Evolutionary conservation across 2,329 filamentous ascomycete genomes (phyloP), one percentile per base, ranked within the genome.

Genomic region (Fusarium heterosporum): DNA sequence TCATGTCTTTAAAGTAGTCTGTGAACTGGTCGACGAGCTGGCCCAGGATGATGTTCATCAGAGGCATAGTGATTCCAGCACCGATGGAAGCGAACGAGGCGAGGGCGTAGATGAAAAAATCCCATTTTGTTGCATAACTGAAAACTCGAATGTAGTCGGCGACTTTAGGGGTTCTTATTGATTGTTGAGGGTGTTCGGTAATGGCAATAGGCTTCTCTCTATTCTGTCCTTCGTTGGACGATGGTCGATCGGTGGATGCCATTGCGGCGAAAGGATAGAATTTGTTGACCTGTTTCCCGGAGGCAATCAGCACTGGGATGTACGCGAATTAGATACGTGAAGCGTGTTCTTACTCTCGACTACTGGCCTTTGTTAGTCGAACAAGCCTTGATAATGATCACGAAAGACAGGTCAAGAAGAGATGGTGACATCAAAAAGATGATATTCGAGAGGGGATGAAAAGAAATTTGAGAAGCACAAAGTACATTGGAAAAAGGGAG

Each of bases 41-140:
- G 1, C 73, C 73, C 43, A 80, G 77, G 13, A 80, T 73, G 26
- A 80, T 64, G 46, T 77, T 79, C 72, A 80, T 78, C 32, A 81
- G 46, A 7, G 79, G 77, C 52, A 80, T 54, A 3, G 74, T 70
- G 4, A 74, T 59, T 0, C 77, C 77, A 3, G 76, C 75, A 6
- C 75, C 74, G 26, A 79, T 68, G 1, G 77, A 78, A 3, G 76
- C 75, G 6, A 74, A 10, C 0, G 72, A 61, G 16, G 76, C 77
- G 17, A 74, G 32, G 30, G 55, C 59, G n/a, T 76, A 75, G 19
- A 74, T 62, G 17, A 67, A 54, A 26, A 76, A 68, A 39, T 77
- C 75, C 74, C 74, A 77, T 66, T 60, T 69, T 19, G 64, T 74
- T 1, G 75, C 75, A 47, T 77, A 77, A 9, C 52, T 68, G 29